Percentiles rank a stretch among this genome's conserved stretches.
These are phyloP conservation scores for Diospyros kaki DNA, from an alignment of 148 eudicot genomes.

Conservation along the genomic window DNA sequence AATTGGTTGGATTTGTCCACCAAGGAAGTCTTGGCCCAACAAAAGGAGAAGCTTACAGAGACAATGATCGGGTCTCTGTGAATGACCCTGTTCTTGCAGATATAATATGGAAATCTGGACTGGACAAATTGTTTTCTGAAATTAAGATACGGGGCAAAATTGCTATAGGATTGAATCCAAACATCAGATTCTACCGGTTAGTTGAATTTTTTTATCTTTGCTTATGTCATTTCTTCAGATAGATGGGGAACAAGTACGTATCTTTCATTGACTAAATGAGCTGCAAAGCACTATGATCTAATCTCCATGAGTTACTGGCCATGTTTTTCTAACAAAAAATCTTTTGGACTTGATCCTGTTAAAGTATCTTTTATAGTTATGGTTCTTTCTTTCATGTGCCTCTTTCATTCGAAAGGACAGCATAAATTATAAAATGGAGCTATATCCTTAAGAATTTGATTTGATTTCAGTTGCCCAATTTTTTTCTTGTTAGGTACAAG, in stretches of 20 bases:
- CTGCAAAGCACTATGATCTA: neutral
- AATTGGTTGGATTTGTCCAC: conserved; percentile 75
- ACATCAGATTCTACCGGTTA: conserved; percentile 89
- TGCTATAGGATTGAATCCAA: conserved; percentile 89
- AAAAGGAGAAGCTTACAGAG: conserved; percentile 87
- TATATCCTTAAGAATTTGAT: neutral
- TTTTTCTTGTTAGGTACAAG: conserved; percentile 55
- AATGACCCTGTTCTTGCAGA: conserved; percentile 70
- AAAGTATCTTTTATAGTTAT: neutral
- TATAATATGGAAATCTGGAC: conserved; percentile 74
- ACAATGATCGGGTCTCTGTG: conserved; percentile 85
- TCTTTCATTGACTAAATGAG: neutral
- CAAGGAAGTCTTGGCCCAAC: conserved; percentile 98
- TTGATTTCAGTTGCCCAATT: neutral
- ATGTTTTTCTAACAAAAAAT: too few relatives aligned
- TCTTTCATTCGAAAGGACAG: neutral
- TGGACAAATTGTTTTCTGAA: conserved; percentile 49
- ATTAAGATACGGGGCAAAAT: conserved; percentile 71
- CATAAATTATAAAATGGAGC: neutral
- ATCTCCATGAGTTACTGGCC: too few relatives aligned
- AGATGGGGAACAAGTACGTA: neutral
- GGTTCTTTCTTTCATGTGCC: neutral
- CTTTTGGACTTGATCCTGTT: neutral
- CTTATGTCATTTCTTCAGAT: neutral
- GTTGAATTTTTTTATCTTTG: conserved; percentile 9